Evolutionary conservation across 2,329 filamentous ascomycete species (phyloP).

Genomic region (Apiospora hydei): DNA sequence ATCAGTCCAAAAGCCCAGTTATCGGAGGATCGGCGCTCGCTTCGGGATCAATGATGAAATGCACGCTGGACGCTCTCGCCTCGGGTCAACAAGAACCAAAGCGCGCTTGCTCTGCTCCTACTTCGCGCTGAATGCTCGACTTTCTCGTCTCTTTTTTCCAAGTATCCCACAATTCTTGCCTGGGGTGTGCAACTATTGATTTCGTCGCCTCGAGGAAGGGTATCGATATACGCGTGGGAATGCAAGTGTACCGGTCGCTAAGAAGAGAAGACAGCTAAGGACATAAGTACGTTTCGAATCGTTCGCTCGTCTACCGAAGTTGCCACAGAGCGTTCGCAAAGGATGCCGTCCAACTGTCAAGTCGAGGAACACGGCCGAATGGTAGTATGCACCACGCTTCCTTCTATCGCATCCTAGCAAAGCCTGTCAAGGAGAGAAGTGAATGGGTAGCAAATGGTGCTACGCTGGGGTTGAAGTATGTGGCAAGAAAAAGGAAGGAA

Average conservation of each 20-base stretch:
- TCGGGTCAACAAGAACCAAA: conserved; percentile 12
- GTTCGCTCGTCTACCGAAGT: conserved; percentile 9
- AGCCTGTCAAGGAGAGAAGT: conserved; percentile 12
- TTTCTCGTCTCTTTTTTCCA: conserved; percentile 13
- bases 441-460: conserved; percentile 13
- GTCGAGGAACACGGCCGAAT: conserved; percentile 13
- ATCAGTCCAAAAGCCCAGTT: conserved; percentile 17
- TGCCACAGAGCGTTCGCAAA: not conserved
- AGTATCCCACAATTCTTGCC: not conserved
- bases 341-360: conserved; percentile 11
- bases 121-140: not conserved
- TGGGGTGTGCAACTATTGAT: not conserved
- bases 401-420: conserved; percentile 21
- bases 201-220: not conserved
- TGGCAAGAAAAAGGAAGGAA: not conserved
- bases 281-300: conserved; percentile 17
- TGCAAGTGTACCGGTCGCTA: conserved; percentile 18
- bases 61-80: conserved; percentile 13
- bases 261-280: conserved; percentile 7
- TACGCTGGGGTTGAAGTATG: not conserved
- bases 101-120: conserved; percentile 16
- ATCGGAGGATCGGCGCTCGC: conserved; percentile 20
- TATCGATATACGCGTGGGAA: conserved; percentile 19
- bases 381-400: conserved; percentile 14
- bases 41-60: conserved; percentile 17